Conservation (phyloP, 2,329 filamentous ascomycete species). For the Elsinoe perseae region DNA sequence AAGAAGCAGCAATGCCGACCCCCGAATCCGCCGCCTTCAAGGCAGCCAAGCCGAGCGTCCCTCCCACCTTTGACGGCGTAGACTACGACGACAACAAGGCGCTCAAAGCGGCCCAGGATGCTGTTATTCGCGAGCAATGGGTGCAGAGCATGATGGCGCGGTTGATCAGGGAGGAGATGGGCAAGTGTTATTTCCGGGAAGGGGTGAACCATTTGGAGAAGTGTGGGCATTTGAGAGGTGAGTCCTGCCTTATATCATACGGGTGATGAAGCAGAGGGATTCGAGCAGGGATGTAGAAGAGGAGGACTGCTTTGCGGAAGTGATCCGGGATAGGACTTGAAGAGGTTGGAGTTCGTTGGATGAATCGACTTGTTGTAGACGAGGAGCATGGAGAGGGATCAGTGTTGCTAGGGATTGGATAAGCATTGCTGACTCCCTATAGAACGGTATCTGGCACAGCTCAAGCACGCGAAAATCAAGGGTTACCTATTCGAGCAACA, state of each 20-base stretch:
- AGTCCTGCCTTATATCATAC: slow-evolving; percentile 32
- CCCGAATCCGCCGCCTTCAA: slow-evolving; percentile 76
- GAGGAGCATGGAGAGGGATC: background rate
- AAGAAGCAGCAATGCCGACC: slow-evolving; percentile 56
- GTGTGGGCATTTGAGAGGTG: slow-evolving; percentile 73
- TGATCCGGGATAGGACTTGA: background rate
- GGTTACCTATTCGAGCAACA: slow-evolving; percentile 74
- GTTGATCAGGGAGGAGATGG: slow-evolving; percentile 71
- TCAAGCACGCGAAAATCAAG: slow-evolving; percentile 68
- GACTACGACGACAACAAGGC: slow-evolving; percentile 76
- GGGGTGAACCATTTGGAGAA: slow-evolving; percentile 86
- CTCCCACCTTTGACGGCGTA: slow-evolving; percentile 77
- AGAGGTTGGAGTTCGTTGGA: background rate
- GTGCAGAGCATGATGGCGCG: slow-evolving; percentile 83
- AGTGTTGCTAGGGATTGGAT: background rate
- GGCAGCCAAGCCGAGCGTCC: slow-evolving; percentile 73
- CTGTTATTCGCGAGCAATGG: slow-evolving; percentile 80
- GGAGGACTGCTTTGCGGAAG: too few species aligned
- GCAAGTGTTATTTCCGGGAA: slow-evolving; percentile 77
- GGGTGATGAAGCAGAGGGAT: background rate
- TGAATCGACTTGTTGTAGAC: background rate
- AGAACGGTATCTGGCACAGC: slow-evolving; percentile 73
- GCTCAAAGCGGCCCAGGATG: slow-evolving; percentile 75
- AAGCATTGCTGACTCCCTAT: slow-evolving; percentile 17
- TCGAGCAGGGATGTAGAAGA: background rate